A percentile compares a stretch with the other conserved stretches of the same genome.
These are phyloP conservation scores for Annulohypoxylon moriforme DNA, from an alignment of 495 filamentous ascomycete genomes.

Conservation along the genomic window DNA sequence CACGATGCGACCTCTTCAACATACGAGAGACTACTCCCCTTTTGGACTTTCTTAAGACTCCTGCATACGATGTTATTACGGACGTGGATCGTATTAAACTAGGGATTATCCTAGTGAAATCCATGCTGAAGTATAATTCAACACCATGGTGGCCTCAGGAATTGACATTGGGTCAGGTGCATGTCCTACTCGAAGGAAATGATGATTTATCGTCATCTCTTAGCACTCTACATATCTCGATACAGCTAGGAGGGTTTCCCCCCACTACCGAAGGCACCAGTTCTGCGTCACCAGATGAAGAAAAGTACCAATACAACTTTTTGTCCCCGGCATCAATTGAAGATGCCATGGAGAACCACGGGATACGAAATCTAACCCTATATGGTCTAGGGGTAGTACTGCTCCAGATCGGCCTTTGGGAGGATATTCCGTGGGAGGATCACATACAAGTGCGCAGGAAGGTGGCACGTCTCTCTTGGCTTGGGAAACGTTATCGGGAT, in stretches of 20 bases:
- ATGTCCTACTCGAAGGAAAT: conserved; percentile 17
- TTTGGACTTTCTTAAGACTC: background rate
- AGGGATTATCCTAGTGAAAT: conserved; percentile 14
- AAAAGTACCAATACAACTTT: background rate
- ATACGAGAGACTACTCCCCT: background rate
- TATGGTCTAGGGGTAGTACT: conserved; percentile 45
- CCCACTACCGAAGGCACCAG: background rate
- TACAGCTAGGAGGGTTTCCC: background rate
- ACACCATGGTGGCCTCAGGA: conserved; percentile 28
- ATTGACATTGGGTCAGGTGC: conserved; percentile 28
- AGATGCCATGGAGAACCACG: conserved; percentile 32
- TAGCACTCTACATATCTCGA: conserved; percentile 34
- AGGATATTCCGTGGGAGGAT: conserved; percentile 18
- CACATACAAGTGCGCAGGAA: conserved; percentile 21
- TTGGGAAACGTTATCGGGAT: conserved; percentile 14
- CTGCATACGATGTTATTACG: background rate
- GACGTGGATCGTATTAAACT: conserved; percentile 10
- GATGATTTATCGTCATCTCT: conserved; percentile 23
- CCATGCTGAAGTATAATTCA: conserved; percentile 21
- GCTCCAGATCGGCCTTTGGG: conserved; percentile 44
- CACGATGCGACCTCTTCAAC: background rate
- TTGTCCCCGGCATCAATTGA: conserved; percentile 17
- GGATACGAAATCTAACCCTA: conserved; percentile 42
- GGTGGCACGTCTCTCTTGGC: background rate
- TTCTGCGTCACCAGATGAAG: background rate